Base-by-base conservation (phyloP, 2,329 filamentous ascomycete species). In the Aspergillus sp. region DNA sequence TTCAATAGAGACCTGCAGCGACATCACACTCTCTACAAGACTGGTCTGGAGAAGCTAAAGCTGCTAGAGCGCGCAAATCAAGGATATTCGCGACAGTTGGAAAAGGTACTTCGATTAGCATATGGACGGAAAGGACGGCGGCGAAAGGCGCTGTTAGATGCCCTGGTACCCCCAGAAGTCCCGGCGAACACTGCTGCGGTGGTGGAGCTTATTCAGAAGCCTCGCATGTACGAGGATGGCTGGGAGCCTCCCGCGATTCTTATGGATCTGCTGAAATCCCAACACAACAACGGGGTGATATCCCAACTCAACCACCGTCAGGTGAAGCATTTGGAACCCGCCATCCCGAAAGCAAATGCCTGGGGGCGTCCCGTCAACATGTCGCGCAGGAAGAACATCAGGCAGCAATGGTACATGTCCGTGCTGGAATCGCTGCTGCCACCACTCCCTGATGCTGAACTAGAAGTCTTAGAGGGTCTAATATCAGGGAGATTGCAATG, bases 61-160 rank as follows among this genome's bases (percentile, higher is more conserved):
- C 57, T 74, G 29, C 66, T 84, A 16, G 61, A 59, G 36, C 74
- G 79, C 45, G 84, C 83, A 17, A 86, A 85, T 59, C 70, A 79
- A 53, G 84, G 83, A 54, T 80, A 84, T 48, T 58, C 69, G 13
- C 66, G 67, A 13, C 74, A 77, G 13, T 65, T 87, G 16, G 70
- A 78, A 42, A 80, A 77, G 50, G 71, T 85, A 10, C 68, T 87
- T 17, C 67, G 76, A 29, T 66, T 78, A 53, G 76, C 83, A 13
- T 87, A 86, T 60, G 84, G 82, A 13, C 78, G 84, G 47, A 73
- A 71, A 29, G 84, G 84, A 7, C 76, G 69, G 57, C 72, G 81
- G 29, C 75, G 81, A 59, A 71, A 78, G 53, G 68, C 78, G 9
- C 64, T 86, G 29, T 49, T 83, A 53, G 53, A 59, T 4, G 61